Conservation (phyloP, 2,329 filamentous ascomycete genomes). For the Aureobasidium melanogenum region DNA sequence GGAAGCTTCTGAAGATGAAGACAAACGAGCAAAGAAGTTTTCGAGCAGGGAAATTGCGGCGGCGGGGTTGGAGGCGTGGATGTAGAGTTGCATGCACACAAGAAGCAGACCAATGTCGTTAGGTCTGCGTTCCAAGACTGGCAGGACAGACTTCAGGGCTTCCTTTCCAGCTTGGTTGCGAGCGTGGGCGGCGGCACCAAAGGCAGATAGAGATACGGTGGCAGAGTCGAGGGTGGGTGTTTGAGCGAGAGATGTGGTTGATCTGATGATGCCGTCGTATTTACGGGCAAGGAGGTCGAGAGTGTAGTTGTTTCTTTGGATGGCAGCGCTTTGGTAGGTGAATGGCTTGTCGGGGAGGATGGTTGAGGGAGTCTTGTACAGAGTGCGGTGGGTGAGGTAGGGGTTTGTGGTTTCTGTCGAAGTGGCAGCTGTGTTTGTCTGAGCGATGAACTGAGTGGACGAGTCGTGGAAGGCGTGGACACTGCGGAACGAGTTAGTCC, state of each 20-base stretch:
- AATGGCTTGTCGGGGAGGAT: conserved; percentile 59
- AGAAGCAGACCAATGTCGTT: conserved; percentile 72
- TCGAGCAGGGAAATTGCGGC: conserved; percentile 70
- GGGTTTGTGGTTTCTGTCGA: conserved; percentile 49
- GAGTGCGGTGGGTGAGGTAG: conserved; percentile 56
- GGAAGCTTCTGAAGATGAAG: conserved; percentile 47
- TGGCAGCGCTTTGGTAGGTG: conserved; percentile 55
- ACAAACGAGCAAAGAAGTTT: conserved; percentile 62
- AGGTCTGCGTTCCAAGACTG: conserved; percentile 63
- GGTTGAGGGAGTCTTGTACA: conserved; percentile 45
- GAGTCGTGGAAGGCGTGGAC: conserved; percentile 60
- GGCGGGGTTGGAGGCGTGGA: conserved; percentile 60
- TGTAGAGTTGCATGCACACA: conserved; percentile 72
- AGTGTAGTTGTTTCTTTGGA: conserved; percentile 55
- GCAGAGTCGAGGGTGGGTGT: conserved; percentile 30
- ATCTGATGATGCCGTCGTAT: conserved; percentile 52
- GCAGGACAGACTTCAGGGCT: conserved; percentile 60
- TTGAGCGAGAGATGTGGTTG: conserved; percentile 41
- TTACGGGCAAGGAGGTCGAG: conserved; percentile 61
- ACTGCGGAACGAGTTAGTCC: conserved; percentile 29
- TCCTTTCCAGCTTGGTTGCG: conserved; percentile 55
- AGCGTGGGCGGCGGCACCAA: conserved; percentile 67
- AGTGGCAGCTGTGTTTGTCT: conserved; percentile 54
- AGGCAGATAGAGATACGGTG: conserved; percentile 49
- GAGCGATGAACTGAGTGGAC: conserved; percentile 56